Evolutionary conservation across 371 early-diverging fungal genomes (phyloP).

Genomic region (Fennellomyces sp.): DNA sequence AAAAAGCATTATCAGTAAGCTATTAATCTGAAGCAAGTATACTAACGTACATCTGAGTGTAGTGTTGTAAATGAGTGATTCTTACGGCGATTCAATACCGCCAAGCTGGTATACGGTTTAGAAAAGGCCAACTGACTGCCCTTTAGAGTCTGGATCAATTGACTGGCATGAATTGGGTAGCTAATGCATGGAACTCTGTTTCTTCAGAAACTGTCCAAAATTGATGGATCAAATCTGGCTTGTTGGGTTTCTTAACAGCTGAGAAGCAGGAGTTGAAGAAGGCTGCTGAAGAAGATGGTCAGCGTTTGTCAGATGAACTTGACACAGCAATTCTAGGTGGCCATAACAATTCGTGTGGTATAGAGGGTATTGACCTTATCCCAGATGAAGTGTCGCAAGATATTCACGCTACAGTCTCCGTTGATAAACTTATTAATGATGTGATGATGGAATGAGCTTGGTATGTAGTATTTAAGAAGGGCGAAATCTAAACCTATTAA

Average conservation of each 20-base stretch:
- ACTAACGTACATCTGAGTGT: neutral
- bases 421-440: neutral
- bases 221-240: neutral
- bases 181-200: neutral
- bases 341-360: neutral
- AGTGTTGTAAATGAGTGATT: neutral
- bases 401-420: neutral
- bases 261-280: neutral
- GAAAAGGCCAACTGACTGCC: neutral
- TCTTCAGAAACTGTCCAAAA: neutral
- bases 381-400: neutral
- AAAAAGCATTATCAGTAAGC: slow-evolving; percentile 13
- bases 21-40: neutral
- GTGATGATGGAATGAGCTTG: neutral
- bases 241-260: neutral
- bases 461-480: neutral
- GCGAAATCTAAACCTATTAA: neutral
- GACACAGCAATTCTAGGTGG: neutral
- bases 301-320: neutral
- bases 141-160: neutral
- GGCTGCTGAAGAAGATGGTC: neutral
- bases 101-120: neutral
- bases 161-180: neutral
- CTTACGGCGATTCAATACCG: neutral
- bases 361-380: neutral